phyloP scores from a whole-genome alignment of 768 basidiomycete species.

The Boletellus ananas region DNA sequence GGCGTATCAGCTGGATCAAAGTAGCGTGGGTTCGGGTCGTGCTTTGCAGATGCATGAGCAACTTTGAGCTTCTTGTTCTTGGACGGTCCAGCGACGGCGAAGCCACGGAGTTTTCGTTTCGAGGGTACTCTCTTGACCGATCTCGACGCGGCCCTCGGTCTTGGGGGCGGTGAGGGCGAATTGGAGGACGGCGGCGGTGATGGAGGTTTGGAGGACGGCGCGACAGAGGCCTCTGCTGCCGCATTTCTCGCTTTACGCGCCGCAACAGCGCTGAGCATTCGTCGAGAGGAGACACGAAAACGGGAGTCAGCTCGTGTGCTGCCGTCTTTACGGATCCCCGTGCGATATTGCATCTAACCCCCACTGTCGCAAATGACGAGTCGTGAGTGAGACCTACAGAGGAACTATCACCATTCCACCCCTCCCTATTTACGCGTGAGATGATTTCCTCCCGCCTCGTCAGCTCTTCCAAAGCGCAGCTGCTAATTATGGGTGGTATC shows the following conservation, averaged over 20 bases:
- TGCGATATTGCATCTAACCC: too few species aligned
- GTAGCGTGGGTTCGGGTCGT: conserved; percentile 24
- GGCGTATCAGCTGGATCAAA: conserved; percentile 35
- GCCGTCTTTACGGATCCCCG: too few species aligned
- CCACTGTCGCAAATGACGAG: too few species aligned
- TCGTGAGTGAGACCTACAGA: too few species aligned
- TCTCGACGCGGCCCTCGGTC: conserved; percentile 2
- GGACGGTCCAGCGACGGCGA: conserved; percentile 16
- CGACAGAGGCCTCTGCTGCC: conserved; percentile 18
- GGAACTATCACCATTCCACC: too few species aligned
- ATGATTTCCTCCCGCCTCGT: too few species aligned
- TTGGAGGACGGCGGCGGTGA: conserved; percentile 4
- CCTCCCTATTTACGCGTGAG: too few species aligned
- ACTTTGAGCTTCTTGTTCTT: conserved; percentile 31
- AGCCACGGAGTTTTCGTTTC: conserved; percentile 44
- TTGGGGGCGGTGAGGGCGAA: conserved; percentile 10
- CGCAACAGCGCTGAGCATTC: conserved; percentile 71
- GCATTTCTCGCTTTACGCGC: conserved; percentile 60
- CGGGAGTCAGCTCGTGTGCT: too few species aligned
- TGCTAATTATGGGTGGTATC: too few species aligned
- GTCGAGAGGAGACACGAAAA: neutral
- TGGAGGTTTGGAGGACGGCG: conserved; percentile 12
- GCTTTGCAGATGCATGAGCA: conserved; percentile 25
- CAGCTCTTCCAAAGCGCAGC: too few species aligned
- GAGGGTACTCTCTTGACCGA: conserved; percentile 24